Percentiles rank a stretch among this genome's conserved stretches.
Evolutionary conservation across 2,329 filamentous ascomycete species (phyloP).

Genomic region (Fusarium udum): DNA sequence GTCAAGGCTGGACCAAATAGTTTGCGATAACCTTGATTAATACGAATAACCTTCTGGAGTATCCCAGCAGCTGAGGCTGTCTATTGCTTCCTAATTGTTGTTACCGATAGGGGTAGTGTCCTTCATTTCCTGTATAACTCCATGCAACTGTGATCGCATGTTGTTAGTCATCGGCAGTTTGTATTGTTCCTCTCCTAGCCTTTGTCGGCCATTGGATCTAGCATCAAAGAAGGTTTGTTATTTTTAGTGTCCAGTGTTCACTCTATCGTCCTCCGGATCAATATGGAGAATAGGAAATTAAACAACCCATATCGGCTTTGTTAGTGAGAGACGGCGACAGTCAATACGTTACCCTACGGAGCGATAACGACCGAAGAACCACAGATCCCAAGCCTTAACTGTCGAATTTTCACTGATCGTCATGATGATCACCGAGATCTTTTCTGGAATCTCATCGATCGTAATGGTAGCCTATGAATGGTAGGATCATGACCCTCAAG

Average conservation of each 20-base stretch:
- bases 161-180: neutral
- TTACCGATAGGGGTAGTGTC: neutral
- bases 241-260: slow-evolving; percentile 15
- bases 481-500: neutral
- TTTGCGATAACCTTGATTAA: neutral
- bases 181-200: neutral
- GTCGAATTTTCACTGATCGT: neutral
- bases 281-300: slow-evolving; percentile 11
- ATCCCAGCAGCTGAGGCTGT: neutral
- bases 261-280: neutral
- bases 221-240: slow-evolving; percentile 1
- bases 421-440: neutral
- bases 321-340: neutral
- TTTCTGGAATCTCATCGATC: slow-evolving; percentile 21
- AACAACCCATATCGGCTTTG: neutral
- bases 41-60: slow-evolving; percentile 3
- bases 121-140: slow-evolving; percentile 8
- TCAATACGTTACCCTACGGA: neutral
- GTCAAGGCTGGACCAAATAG: neutral
- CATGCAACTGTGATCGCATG: slow-evolving; percentile 2
- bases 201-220: neutral
- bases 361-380: neutral
- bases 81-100: neutral
- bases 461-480: neutral
- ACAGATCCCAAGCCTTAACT: slow-evolving; percentile 1